phyloP scores from a whole-genome alignment of 148 eudicot genomes.

The Diospyros kaki region DNA sequence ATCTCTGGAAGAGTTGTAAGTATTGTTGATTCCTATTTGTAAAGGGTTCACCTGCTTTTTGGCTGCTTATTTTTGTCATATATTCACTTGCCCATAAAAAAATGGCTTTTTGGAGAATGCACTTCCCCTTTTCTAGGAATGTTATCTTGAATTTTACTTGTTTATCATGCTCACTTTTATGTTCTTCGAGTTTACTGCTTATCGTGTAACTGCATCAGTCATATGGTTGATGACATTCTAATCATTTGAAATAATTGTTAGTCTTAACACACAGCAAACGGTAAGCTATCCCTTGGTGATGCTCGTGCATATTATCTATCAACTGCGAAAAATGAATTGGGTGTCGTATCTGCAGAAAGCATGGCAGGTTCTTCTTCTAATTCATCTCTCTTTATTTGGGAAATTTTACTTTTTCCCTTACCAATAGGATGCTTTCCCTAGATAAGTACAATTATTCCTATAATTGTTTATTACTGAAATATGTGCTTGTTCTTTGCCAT shows the following conservation, averaged over 20 bases:
- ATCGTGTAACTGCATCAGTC: not conserved
- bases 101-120: too few species aligned
- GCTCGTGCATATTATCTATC: constrained; percentile 95
- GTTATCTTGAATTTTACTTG: constrained; percentile 1
- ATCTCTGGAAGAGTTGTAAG: too few species aligned
- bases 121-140: too few species aligned
- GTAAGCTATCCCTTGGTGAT: constrained; percentile 90
- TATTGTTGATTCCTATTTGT: too few species aligned
- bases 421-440: not conserved
- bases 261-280: constrained; percentile 38
- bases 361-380: constrained; percentile 50
- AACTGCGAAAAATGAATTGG: constrained; percentile 88
- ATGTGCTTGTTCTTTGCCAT: too few species aligned
- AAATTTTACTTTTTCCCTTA: not conserved
- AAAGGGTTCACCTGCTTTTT: too few species aligned
- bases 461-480: not conserved
- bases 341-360: constrained; percentile 96
- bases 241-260: constrained; percentile 7
- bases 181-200: not conserved
- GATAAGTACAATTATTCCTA: not conserved
- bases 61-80: too few species aligned
- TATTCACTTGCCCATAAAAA: too few species aligned
- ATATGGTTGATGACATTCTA: not conserved
- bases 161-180: not conserved
- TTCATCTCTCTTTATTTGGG: not conserved